A percentile compares a stretch with the other conserved stretches of the same genome.
Conservation (phyloP, 768 basidiomycete species). For the Termitomyces sp. region DNA sequence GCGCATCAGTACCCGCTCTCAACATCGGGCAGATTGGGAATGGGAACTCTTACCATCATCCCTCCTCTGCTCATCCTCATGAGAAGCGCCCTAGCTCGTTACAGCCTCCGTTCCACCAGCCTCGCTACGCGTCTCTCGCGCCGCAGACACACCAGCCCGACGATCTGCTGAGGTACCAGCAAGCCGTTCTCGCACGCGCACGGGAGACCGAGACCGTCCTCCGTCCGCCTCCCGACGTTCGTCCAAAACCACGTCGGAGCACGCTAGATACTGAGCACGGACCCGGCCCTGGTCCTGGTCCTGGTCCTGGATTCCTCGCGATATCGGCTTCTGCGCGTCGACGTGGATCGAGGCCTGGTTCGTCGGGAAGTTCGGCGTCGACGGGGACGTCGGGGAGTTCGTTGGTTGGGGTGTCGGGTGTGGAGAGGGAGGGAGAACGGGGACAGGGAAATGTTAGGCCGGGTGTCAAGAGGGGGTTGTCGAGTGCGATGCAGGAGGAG, state of each 20-base stretch:
- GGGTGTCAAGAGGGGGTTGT: background rate
- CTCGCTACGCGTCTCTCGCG: background rate
- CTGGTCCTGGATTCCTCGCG: background rate
- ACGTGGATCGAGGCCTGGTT: background rate
- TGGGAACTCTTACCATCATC: background rate
- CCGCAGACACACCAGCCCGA: background rate
- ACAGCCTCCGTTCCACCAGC: background rate
- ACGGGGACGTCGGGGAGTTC: background rate
- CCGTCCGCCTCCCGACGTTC: background rate
- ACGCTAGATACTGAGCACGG: background rate
- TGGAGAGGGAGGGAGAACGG: background rate
- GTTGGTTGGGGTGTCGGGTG: background rate
- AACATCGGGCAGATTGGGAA: no score
- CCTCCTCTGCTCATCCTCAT: background rate
- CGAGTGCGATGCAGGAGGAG: background rate
- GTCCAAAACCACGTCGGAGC: background rate
- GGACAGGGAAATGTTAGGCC: background rate
- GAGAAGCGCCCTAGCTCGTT: background rate
- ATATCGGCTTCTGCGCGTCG: background rate
- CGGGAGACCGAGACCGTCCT: background rate
- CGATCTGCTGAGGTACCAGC: constrained; percentile 1
- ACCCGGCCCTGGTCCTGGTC: background rate
- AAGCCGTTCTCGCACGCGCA: constrained; percentile 4
- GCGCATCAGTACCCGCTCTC: background rate
- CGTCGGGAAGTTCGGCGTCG: background rate